A percentile compares a stretch with the other conserved stretches of the same genome.
Evolutionary conservation across 192 early-diverging fungal species (phyloP).

Genomic region (Glomus cerebriforme): DNA sequence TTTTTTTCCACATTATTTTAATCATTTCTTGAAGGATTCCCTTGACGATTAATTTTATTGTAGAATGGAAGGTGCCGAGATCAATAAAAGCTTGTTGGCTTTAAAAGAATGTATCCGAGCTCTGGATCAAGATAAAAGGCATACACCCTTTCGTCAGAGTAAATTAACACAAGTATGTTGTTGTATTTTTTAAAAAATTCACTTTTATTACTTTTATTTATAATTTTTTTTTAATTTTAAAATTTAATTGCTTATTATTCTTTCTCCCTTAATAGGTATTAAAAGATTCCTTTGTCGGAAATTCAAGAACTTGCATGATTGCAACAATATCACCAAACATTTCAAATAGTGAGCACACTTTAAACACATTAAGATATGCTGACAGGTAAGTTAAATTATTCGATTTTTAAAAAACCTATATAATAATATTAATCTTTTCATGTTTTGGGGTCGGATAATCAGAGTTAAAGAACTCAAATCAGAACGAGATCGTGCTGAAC

Average conservation of each 20-base stretch:
- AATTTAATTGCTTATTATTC: background rate
- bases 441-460: background rate
- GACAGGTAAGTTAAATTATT: constrained; percentile 63
- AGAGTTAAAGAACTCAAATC: constrained; percentile 52
- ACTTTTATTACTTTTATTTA: background rate
- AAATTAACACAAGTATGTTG: constrained; percentile 88
- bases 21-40: background rate
- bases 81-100: constrained; percentile 98
- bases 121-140: constrained; percentile 90
- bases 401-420: background rate
- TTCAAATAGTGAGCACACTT: constrained; percentile 92
- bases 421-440: background rate
- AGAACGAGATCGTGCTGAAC: constrained; percentile 39
- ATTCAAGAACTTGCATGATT: constrained; percentile 98
- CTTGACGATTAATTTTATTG: background rate
- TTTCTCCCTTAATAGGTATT: constrained; percentile 56
- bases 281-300: constrained; percentile 98
- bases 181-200: background rate
- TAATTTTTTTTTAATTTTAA: background rate
- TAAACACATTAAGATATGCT: constrained; percentile 97
- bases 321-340: constrained; percentile 96
- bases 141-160: constrained; percentile 96
- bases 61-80: constrained; percentile 98
- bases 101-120: constrained; percentile 99
- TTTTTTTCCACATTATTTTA: background rate